Evolutionary conservation across 1,284 basidiomycete species (phyloP).

Genomic region (Cryptococcus deneoformans): DNA sequence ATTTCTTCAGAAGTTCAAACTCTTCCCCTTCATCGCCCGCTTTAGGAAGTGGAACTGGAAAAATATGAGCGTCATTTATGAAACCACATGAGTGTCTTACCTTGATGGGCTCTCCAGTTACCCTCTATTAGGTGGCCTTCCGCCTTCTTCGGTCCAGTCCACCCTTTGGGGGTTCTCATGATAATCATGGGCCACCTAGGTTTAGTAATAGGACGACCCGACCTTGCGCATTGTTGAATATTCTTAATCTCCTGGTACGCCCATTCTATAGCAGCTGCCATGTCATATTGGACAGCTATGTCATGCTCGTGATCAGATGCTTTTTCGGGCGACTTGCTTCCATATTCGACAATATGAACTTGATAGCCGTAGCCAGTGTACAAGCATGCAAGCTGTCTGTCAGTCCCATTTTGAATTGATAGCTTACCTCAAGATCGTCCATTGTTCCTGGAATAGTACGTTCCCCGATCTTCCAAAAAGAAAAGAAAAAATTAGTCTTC

Average conservation of each 20-base stretch:
- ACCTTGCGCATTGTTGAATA: slow-evolving; percentile 74
- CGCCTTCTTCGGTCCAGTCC: slow-evolving; percentile 63
- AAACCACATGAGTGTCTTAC: slow-evolving; percentile 18
- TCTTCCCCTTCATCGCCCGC: slow-evolving; percentile 64
- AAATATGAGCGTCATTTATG: slow-evolving; percentile 50
- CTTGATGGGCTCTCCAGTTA: slow-evolving; percentile 55
- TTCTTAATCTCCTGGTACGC: slow-evolving; percentile 67
- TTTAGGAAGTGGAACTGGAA: slow-evolving; percentile 69
- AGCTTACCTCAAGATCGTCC: slow-evolving; percentile 73
- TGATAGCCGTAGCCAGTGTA: slow-evolving; percentile 75
- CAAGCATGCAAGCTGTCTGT: slow-evolving; percentile 33
- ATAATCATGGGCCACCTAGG: slow-evolving; percentile 84
- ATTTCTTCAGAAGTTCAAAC: slow-evolving; percentile 61
- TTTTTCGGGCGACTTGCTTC: slow-evolving; percentile 58
- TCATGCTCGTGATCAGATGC: slow-evolving; percentile 44
- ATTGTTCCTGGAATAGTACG: slow-evolving; percentile 85
- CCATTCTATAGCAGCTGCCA: slow-evolving; percentile 80
- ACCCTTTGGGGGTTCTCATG: slow-evolving; percentile 78
- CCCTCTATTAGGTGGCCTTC: slow-evolving; percentile 72
- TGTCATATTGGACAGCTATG: slow-evolving; percentile 51
- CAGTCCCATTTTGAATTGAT: not conserved
- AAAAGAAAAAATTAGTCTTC: slow-evolving; percentile 55
- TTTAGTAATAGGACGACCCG: slow-evolving; percentile 70
- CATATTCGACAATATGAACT: slow-evolving; percentile 74
- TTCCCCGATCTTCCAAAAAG: slow-evolving; percentile 64